These are phyloP conservation scores for Fusarium sacchari DNA, from an alignment of 2,329 filamentous ascomycete species.

Conservation along the genomic window DNA sequence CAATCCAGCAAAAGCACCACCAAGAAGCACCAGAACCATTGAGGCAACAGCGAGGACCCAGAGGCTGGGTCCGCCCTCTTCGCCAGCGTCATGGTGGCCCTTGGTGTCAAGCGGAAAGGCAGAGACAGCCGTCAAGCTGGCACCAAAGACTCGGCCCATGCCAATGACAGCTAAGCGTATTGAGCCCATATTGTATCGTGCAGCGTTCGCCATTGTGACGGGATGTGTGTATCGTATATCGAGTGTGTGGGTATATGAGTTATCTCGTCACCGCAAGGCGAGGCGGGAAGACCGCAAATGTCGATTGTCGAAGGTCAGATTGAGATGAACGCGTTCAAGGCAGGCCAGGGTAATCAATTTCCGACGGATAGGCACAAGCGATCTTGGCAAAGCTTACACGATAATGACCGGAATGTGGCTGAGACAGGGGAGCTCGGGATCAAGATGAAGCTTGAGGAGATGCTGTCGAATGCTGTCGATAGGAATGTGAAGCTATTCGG, in stretches of 20 bases:
- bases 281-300: slow-evolving; percentile 1
- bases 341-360: slow-evolving; percentile 10
- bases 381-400: slow-evolving; percentile 11
- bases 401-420: slow-evolving; percentile 29
- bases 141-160: slow-evolving; percentile 61
- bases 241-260: neutral
- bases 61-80: slow-evolving; percentile 70
- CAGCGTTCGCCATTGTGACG: slow-evolving; percentile 43
- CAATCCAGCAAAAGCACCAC: slow-evolving; percentile 93
- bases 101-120: slow-evolving; percentile 56
- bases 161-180: slow-evolving; percentile 62
- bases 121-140: slow-evolving; percentile 59
- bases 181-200: slow-evolving; percentile 54
- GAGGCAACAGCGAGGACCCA: slow-evolving; percentile 87
- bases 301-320: neutral
- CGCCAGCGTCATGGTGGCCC: slow-evolving; percentile 56
- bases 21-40: slow-evolving; percentile 81
- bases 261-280: slow-evolving; percentile 3
- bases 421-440: slow-evolving; percentile 8
- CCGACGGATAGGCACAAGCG: slow-evolving; percentile 14
- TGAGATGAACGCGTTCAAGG: slow-evolving; percentile 12
- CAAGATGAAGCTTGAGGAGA: neutral
- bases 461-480: neutral
- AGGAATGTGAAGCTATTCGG: neutral
- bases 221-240: neutral